These are phyloP conservation scores for Chalciporus piperatoides DNA, from an alignment of 1,284 basidiomycete genomes.

Conservation along the genomic window DNA sequence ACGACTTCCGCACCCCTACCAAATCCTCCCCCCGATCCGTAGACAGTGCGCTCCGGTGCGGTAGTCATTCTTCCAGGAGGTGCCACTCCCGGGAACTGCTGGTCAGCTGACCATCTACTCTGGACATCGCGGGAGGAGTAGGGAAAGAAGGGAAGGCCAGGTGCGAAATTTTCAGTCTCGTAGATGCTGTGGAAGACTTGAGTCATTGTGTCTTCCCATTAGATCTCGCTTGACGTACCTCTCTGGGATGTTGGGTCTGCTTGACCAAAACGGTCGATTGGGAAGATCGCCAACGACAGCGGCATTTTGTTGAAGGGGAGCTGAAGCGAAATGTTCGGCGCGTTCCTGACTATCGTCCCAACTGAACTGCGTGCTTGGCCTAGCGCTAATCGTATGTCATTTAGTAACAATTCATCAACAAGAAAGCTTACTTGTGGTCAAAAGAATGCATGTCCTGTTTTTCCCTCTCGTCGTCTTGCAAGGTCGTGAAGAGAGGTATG, in stretches of 20 bases:
- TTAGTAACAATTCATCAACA: not conserved
- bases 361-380: not conserved
- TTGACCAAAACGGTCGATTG: not conserved
- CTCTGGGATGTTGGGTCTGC: not conserved
- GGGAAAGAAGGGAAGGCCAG: constrained; percentile 7
- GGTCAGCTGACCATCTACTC: not conserved
- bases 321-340: not conserved
- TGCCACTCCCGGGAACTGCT: not conserved
- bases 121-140: not conserved
- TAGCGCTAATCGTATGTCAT: constrained; percentile 2
- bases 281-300: not conserved
- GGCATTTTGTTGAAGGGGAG: constrained; percentile 6
- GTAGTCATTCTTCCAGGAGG: not conserved
- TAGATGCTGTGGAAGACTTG: constrained; percentile 3
- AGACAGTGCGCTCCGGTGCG: not conserved
- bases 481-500: not conserved
- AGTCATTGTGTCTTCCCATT: not conserved
- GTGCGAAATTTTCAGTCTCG: not conserved
- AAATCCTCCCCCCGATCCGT: not conserved
- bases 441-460: constrained; percentile 10
- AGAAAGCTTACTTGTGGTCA: constrained; percentile 13
- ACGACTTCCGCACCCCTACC: constrained; percentile 1
- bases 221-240: constrained; percentile 13
- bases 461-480: not conserved
- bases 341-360: not conserved